Base-by-base conservation (phyloP, 2,329 filamentous ascomycete genomes). In the Aspergillus candidus region DNA sequence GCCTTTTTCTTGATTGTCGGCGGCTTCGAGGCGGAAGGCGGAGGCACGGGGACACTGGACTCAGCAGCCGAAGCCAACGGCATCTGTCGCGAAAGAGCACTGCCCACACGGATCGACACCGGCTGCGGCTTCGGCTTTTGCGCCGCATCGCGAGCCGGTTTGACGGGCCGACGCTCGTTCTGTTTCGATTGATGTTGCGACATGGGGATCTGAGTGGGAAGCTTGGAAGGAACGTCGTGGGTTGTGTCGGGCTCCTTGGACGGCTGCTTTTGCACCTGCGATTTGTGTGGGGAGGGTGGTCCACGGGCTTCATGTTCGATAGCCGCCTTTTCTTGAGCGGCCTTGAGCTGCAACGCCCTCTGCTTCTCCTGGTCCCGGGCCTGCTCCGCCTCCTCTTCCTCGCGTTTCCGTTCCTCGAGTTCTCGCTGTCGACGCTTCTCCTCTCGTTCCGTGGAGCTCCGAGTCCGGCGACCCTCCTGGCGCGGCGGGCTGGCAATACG, bases 1-100 rank as follows among this genome's bases (percentile, higher is more conserved):
- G 79, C 71, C 62, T 88, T 90, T 61, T 77, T 80, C 49, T 73
- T 77, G 29, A 77, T 49, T 14, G 65, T 67, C 10, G 69, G 52
- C 32, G 61, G 64, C 53, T 76, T 78, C 2, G 71, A 50, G 63
- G 70, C 61, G 64, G 78, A 58, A 56, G 67, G 56, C 59, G 76
- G 50, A 45, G 70, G 50, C 59, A 69, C 54, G 49, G 66, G 38
- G 76, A 65, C 11, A 73, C 74, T 46, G 18, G 59, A 49, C 30
- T 84, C 84, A 46, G 82, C 75, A 4, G 81, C 74, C 36, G 74
- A 76, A 47, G 61, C 46, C 22, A 71, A 44, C 6, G 70, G 66
- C 32, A 73, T 67, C 35, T 68, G 65, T 42, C 72, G 69, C 14
- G 70, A 71, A 32, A 68, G 57, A 11, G 71, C 62, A 32, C 70